Percentiles rank a stretch among this genome's conserved stretches.
phyloP scores from a whole-genome alignment of 768 basidiomycete species.

The Cyclocybe cylindracea region DNA sequence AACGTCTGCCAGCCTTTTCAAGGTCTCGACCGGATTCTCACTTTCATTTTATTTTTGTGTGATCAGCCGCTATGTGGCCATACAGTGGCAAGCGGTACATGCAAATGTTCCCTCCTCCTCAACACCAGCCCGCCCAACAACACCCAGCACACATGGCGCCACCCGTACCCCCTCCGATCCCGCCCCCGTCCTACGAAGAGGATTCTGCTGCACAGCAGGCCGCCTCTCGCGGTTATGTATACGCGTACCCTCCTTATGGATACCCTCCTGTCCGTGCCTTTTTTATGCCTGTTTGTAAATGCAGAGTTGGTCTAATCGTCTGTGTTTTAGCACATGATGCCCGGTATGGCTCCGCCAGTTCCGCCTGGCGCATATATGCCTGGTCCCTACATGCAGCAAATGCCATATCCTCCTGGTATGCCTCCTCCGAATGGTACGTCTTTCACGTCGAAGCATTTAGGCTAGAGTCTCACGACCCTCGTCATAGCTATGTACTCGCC shows the following conservation, averaged over 20 bases:
- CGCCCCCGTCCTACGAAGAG: conserved; percentile 80
- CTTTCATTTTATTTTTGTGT: conserved; percentile 1
- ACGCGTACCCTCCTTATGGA: conserved; percentile 74
- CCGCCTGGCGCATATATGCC: conserved; percentile 82
- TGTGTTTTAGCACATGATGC: conserved; percentile 71
- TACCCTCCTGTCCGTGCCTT: conserved; percentile 63
- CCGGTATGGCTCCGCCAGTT: conserved; percentile 75
- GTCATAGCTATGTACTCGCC: conserved; percentile 77
- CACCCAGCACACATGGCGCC: conserved; percentile 61
- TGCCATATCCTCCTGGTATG: conserved; percentile 81
- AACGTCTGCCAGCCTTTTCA: background rate
- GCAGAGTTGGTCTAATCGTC: background rate
- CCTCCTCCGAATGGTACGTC: conserved; percentile 74
- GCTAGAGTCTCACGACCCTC: background rate
- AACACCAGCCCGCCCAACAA: conserved; percentile 62
- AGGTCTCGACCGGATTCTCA: background rate
- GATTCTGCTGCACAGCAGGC: conserved; percentile 64
- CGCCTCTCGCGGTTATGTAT: conserved; percentile 62
- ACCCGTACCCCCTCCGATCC: conserved; percentile 66
- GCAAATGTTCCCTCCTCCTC: conserved; percentile 70
- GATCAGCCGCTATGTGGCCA: conserved; percentile 75
- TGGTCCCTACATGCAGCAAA: conserved; percentile 80
- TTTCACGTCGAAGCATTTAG: background rate
- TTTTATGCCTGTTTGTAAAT: background rate
- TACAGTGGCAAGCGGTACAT: conserved; percentile 88